Conservation (phyloP, 176 grass and related monocot species). For the sorghum (Sorghum bicolor) region Sorghum_bicolor_NCBIv3 NC_012873.2:66380001-66380500, state of each 20-base stretch:
- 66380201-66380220: slow-evolving; percentile 54
- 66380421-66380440: slow-evolving; percentile 5
- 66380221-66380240: slow-evolving; percentile 76
- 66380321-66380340: neutral
- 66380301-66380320: neutral
- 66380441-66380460: slow-evolving; percentile 9
- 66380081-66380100: neutral
- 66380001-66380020: neutral
- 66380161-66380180: slow-evolving; percentile 39
- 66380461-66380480: neutral
- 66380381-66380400: neutral
- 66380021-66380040: neutral
- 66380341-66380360: neutral
- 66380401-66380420: neutral
- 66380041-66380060: too few species aligned
- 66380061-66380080: neutral
- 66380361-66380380: neutral
- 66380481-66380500: neutral
- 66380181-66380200: slow-evolving; percentile 50
- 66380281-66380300: neutral
- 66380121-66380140: neutral
- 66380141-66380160: slow-evolving; percentile 38
- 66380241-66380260: slow-evolving; percentile 25
- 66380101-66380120: neutral
- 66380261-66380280: slow-evolving; percentile 22